A percentile compares a stretch with the other conserved stretches of the same genome.
phyloP scores from a whole-genome alignment of 352 stramenopile species.

The Globisporangium sylvaticum region DNA sequence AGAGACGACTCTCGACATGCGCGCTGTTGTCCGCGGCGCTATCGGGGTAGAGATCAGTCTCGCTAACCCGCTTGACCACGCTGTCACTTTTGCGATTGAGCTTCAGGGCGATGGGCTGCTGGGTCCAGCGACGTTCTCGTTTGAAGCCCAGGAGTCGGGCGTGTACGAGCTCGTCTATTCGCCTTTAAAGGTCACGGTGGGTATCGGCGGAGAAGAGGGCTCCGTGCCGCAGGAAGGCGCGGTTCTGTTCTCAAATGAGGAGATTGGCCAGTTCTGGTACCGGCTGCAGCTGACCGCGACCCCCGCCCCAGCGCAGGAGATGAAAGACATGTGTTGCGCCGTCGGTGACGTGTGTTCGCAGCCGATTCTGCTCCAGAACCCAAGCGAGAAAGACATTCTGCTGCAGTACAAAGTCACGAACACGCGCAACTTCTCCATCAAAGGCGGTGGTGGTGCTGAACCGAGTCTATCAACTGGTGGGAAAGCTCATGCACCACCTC shows the following conservation, averaged over 20 bases:
- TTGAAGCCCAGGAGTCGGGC: conserved; percentile 60
- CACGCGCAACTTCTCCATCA: conserved; percentile 88
- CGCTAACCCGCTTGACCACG: conserved; percentile 82
- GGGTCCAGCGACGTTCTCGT: conserved; percentile 63
- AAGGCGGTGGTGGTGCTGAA: conserved; percentile 15
- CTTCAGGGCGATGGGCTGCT: conserved; percentile 85
- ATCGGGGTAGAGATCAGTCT: conserved; percentile 90
- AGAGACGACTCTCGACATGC: conserved; percentile 84
- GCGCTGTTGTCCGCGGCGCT: conserved; percentile 70
- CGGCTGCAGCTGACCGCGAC: conserved; percentile 73
- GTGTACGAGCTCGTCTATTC: conserved; percentile 93
- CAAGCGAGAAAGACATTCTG: conserved; percentile 69
- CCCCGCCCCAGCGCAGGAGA: conserved; percentile 31
- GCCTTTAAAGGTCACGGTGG: conserved; percentile 60
- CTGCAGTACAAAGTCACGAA: conserved; percentile 76
- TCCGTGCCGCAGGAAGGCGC: conserved; percentile 47
- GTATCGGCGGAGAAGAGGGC: background rate
- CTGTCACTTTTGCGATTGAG: conserved; percentile 84
- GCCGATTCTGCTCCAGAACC: conserved; percentile 88
- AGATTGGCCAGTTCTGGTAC: conserved; percentile 94
- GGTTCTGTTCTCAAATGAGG: conserved; percentile 87
- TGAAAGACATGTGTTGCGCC: conserved; percentile 79
- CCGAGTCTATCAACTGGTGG: background rate
- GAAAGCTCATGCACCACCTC: background rate
- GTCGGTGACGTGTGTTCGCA: conserved; percentile 80